A percentile compares a stretch with the other conserved stretches of the same genome.
phyloP scores from a whole-genome alignment of 2,329 filamentous ascomycete genomes.

The Anthostomella pinea region DNA sequence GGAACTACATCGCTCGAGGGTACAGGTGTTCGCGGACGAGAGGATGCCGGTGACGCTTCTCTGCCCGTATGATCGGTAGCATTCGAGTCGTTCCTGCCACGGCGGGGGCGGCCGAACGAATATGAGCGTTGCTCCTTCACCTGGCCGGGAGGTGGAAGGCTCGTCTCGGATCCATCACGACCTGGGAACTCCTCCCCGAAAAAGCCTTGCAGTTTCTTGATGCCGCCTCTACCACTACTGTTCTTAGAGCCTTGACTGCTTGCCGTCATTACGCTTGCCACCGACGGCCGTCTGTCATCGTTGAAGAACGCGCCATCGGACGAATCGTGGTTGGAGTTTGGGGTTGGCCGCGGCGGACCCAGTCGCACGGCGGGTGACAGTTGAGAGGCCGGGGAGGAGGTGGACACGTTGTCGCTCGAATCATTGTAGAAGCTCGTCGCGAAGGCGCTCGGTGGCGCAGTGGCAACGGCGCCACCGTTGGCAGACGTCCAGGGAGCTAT shows the following conservation, averaged over 20 bases:
- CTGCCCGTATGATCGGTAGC: conserved; percentile 65
- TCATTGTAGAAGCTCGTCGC: conserved; percentile 69
- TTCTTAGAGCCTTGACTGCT: conserved; percentile 82
- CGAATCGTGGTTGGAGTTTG: conserved; percentile 51
- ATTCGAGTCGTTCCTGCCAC: conserved; percentile 80
- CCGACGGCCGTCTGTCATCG: conserved; percentile 80
- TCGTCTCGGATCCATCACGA: conserved; percentile 71
- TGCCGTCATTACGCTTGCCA: conserved; percentile 80
- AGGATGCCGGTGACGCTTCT: conserved; percentile 72
- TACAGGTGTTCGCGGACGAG: conserved; percentile 78
- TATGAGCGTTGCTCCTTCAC: conserved; percentile 62
- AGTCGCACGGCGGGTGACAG: conserved; percentile 68
- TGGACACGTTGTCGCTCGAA: conserved; percentile 66
- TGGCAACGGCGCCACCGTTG: conserved; percentile 35
- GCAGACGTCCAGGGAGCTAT: conserved; percentile 58
- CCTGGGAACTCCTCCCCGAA: conserved; percentile 86
- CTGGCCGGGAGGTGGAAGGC: conserved; percentile 48
- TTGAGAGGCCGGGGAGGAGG: conserved; percentile 60
- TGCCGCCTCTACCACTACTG: conserved; percentile 66
- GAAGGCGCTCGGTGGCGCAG: conserved; percentile 36
- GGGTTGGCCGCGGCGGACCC: conserved; percentile 30
- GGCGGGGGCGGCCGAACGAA: conserved; percentile 59
- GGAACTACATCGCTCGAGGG: conserved; percentile 92
- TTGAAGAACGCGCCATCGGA: conserved; percentile 58
- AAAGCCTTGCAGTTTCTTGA: conserved; percentile 84